Evolutionary conservation across 2,329 filamentous ascomycete species (phyloP), one percentile per base, ranked within the genome.

Genomic region (Dothiorella sarmentorum): DNA sequence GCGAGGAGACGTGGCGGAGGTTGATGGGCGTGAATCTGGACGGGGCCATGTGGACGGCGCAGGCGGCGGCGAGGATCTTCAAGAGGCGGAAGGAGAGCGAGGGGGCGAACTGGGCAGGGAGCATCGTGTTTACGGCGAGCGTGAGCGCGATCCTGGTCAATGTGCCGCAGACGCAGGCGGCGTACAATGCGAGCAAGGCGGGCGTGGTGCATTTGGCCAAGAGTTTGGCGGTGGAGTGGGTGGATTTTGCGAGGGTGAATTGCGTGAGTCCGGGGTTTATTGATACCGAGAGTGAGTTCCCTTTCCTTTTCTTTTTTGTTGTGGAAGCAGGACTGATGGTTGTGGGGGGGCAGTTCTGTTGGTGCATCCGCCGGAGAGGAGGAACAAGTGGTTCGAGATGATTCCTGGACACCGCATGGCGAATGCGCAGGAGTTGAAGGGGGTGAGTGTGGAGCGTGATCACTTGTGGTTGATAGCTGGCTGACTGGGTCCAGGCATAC

Each of bases 61-160:
- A 75, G 56, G 73, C 72, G 0, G 74, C 73, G 2, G 71, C 68
- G 1, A 64, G 65, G 11, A 65, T 75, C 20, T 75, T 75, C 65
- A 71, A 73, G 61, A 24, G 58, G 9, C 70, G 73, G 56, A 69
- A 70, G 1, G 58, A 59, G 35, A 15, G 26, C 7, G 45, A 51
- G 31, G 55, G 22, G 20, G 7, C 3, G 27, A 33, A 38, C 5
- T 53, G 49, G 49, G 22, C n/a, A 4, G 45, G 47, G 4, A 75
- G 73, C 59, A 59, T 75, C 2, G 72, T 76, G 4, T 72, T 75
- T 60, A 76, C 73, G 1, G 72, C 72, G 3, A 70, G 67, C 1
- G 70, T 75, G 7, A 73, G 71, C 43, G 70, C 71, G 4, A 70
- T 64, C 4, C 42, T 76, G 62, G 74, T 76, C 5, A 76, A 76